These are phyloP conservation scores for Dunaliella sp. DNA, from an alignment of 139 green algal species.

Conservation along the genomic window DNA sequence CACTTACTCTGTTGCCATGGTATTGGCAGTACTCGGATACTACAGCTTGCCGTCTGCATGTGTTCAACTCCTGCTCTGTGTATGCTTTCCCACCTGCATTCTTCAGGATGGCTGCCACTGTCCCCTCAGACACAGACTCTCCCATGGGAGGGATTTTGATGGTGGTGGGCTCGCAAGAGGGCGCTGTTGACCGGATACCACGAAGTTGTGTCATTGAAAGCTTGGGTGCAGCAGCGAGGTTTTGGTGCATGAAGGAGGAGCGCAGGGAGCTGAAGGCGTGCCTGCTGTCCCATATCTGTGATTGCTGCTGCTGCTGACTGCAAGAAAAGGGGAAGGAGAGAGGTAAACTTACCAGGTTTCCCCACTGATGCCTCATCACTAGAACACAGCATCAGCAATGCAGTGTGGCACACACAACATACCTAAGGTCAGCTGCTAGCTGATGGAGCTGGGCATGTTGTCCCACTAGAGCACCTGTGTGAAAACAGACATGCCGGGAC, in stretches of 20 bases:
- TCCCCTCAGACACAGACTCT: constrained; percentile 92
- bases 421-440: neutral
- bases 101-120: constrained; percentile 77
- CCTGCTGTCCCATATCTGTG: neutral
- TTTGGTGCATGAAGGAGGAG: no score
- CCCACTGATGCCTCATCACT: neutral
- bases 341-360: neutral
- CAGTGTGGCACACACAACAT: neutral
- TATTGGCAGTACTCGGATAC: no score
- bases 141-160: constrained; percentile 85
- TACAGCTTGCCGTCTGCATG: no score
- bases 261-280: neutral
- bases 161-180: neutral
- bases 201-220: neutral
- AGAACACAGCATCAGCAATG: neutral
- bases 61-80: no score
- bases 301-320: neutral
- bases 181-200: neutral
- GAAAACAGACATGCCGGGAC: neutral
- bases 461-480: neutral
- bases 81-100: constrained; percentile 57
- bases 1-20: no score
- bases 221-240: no score
- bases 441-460: neutral
- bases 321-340: neutral